Conservation (phyloP, 306 rosid species). For the Cyamopsis tetragonoloba region DNA sequence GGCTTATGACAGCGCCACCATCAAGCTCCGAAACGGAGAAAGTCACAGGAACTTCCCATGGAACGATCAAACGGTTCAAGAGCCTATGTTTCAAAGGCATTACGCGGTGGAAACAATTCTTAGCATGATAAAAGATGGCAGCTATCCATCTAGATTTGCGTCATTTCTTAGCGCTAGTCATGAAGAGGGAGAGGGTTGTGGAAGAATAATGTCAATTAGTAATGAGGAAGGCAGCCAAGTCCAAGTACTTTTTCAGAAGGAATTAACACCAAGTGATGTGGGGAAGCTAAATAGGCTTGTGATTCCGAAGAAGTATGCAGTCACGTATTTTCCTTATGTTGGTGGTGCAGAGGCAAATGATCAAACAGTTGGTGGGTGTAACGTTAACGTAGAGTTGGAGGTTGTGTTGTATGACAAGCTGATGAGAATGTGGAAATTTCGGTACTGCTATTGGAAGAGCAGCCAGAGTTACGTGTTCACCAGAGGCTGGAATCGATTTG, state of each 20-base stretch:
- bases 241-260: slow-evolving; percentile 79
- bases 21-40: slow-evolving; percentile 66
- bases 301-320: slow-evolving; percentile 72
- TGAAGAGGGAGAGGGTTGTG: slow-evolving; percentile 18
- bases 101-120: slow-evolving; percentile 43
- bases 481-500: slow-evolving; percentile 67
- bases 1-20: slow-evolving; percentile 81
- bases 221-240: too few species aligned
- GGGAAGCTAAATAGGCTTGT: slow-evolving; percentile 84
- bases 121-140: slow-evolving; percentile 76
- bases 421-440: slow-evolving; percentile 56
- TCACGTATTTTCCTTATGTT: slow-evolving; percentile 58
- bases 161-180: slow-evolving; percentile 34
- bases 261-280: slow-evolving; percentile 84
- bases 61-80: slow-evolving; percentile 51
- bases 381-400: slow-evolving; percentile 34
- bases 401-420: slow-evolving; percentile 45
- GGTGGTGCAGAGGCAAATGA: background rate
- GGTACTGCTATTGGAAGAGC: slow-evolving; percentile 73
- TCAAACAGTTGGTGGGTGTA: background rate
- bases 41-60: slow-evolving; percentile 68
- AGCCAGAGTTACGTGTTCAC: slow-evolving; percentile 73
- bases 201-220: slow-evolving; percentile 29
- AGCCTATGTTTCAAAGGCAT: slow-evolving; percentile 60
- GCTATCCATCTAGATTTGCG: slow-evolving; percentile 56